phyloP scores from a whole-genome alignment of 441 rosid species.

The Manihot esculenta region DNA sequence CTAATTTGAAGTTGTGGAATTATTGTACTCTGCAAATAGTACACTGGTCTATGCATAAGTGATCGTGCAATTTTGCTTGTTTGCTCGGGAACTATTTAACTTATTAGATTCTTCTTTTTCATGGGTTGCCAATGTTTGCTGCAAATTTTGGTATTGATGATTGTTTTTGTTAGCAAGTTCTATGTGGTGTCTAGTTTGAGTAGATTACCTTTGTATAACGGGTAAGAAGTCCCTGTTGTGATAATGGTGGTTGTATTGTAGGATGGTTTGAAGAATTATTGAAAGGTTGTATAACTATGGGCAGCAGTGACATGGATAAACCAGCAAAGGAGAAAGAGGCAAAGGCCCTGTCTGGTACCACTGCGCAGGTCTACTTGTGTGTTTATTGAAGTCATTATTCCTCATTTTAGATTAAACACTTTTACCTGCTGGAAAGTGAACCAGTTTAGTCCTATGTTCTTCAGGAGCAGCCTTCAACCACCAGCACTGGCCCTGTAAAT shows the following conservation, averaged over 20 bases:
- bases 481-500: slow-evolving; percentile 58
- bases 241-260: slow-evolving; percentile 31
- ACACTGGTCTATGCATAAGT: not conserved
- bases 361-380: slow-evolving; percentile 54
- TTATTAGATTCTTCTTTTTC: not conserved
- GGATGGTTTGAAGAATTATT: slow-evolving; percentile 49
- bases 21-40: not conserved
- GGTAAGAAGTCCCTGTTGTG: slow-evolving; percentile 18
- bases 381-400: slow-evolving; percentile 11
- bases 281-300: slow-evolving; percentile 49
- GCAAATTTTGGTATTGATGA: not conserved
- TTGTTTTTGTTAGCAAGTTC: not conserved
- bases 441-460: slow-evolving; percentile 17
- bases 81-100: not conserved
- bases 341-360: slow-evolving; percentile 49
- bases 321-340: slow-evolving; percentile 71
- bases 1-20: not conserved
- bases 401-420: slow-evolving; percentile 8
- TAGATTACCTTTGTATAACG: not conserved
- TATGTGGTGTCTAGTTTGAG: not conserved
- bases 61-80: not conserved
- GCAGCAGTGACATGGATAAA: slow-evolving; percentile 69
- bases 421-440: not conserved
- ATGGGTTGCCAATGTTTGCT: not conserved
- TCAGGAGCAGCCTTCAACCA: slow-evolving; percentile 70